Percentiles rank a stretch among this genome's conserved stretches.
Evolutionary conservation across 2,329 filamentous ascomycete species (phyloP).

Genomic region (Aspergillus novofumigatus): DNA sequence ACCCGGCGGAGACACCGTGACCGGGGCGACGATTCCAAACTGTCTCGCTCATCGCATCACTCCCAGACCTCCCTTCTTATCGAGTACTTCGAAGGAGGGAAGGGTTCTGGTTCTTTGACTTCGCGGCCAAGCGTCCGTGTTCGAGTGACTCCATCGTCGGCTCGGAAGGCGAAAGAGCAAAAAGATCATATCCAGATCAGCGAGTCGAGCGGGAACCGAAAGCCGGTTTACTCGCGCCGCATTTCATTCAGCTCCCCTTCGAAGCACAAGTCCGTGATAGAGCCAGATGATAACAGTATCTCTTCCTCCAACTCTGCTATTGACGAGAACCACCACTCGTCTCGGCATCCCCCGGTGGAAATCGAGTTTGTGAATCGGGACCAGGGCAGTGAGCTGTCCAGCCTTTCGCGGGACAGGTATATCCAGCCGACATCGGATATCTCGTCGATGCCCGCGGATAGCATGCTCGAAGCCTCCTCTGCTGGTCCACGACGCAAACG

Average conservation of each 20-base stretch:
- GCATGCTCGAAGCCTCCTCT: conserved; percentile 58
- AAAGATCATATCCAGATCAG: conserved; percentile 84
- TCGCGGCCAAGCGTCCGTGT: conserved; percentile 79
- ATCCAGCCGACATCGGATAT: conserved; percentile 74
- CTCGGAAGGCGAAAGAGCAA: conserved; percentile 49
- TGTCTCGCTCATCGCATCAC: conserved; percentile 51
- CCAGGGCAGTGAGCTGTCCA: conserved; percentile 63
- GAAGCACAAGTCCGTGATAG: conserved; percentile 31
- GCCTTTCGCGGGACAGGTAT: conserved; percentile 59
- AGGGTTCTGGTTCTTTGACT: conserved; percentile 50
- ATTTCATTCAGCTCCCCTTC: conserved; percentile 56
- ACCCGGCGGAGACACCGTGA: conserved; percentile 54
- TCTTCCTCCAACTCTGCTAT: conserved; percentile 73
- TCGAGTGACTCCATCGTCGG: conserved; percentile 70
- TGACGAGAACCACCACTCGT: conserved; percentile 72
- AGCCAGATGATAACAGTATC: conserved; percentile 60
- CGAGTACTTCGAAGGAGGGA: conserved; percentile 87
- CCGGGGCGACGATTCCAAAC: conserved; percentile 53
- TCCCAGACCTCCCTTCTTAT: conserved; percentile 91
- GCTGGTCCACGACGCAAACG: conserved; percentile 44
- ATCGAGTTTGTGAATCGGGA: conserved; percentile 74
- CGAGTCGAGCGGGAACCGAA: conserved; percentile 69
- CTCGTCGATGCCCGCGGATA: conserved; percentile 73
- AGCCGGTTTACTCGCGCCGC: conserved; percentile 63
- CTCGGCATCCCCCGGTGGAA: conserved; percentile 69